Conservation (phyloP, 73 alveolate genomes). For the Paramecium primaurelia region DNA sequence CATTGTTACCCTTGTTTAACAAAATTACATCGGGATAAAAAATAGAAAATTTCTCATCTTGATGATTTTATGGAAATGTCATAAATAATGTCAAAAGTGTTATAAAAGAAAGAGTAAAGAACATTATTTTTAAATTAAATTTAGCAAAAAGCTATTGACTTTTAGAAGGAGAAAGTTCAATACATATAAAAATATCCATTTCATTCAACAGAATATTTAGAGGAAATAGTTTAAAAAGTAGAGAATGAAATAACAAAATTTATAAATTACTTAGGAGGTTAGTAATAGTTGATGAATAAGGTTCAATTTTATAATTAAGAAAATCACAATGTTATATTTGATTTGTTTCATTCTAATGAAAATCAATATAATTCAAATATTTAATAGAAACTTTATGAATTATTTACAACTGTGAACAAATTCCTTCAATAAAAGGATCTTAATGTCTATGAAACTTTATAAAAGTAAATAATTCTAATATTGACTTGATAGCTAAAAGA, state of each 20-base stretch:
- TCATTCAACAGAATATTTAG: neutral
- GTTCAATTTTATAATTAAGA: neutral
- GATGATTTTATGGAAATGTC: neutral
- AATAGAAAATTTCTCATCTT: neutral
- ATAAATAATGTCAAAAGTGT: neutral
- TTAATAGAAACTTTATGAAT: neutral
- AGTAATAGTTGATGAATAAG: neutral
- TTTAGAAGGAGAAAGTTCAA: neutral
- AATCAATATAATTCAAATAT: neutral
- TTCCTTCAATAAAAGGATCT: neutral
- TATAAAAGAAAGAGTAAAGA: neutral
- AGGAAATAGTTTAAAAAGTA: neutral
- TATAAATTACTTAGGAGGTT: neutral
- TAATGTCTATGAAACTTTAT: neutral
- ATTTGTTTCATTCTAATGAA: neutral
- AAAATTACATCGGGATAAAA: neutral
- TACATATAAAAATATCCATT: neutral
- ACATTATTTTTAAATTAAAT: neutral
- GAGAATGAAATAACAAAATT: neutral
- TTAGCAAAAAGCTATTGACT: neutral
- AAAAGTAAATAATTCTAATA: neutral
- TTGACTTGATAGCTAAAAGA: neutral
- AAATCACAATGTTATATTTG: neutral
- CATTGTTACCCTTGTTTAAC: neutral
- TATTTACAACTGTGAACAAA: neutral